Conservation (phyloP, 176 grass and related monocot species). For the Olyra latifolia region DNA sequence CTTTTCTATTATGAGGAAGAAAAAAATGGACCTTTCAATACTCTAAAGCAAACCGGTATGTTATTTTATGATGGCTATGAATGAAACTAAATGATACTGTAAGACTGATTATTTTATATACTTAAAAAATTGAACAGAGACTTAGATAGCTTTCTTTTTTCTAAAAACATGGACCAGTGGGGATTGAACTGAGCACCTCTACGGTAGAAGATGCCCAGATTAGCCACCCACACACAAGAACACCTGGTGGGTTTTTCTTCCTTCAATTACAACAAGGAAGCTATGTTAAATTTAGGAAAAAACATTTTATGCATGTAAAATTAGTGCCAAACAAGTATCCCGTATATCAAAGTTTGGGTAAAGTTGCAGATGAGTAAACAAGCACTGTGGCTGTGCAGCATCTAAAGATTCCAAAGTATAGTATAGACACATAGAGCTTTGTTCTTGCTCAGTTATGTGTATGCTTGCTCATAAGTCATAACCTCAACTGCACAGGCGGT, state of each 20-base stretch:
- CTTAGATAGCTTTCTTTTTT: slow-evolving; percentile 1
- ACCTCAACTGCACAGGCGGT: background rate
- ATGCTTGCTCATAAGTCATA: slow-evolving; percentile 3
- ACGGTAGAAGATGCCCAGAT: slow-evolving; percentile 12
- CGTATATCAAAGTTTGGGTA: background rate
- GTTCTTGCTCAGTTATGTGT: background rate
- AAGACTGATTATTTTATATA: slow-evolving; percentile 10
- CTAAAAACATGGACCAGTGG: background rate
- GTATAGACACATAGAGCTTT: background rate
- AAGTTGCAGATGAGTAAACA: background rate
- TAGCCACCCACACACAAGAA: background rate
- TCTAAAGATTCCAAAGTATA: slow-evolving; percentile 22
- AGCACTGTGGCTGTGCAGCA: background rate
- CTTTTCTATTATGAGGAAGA: background rate
- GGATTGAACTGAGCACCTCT: slow-evolving; percentile 19
- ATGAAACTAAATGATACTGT: background rate
- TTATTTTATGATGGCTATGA: background rate
- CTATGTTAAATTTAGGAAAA: slow-evolving; percentile 6
- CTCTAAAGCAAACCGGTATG: slow-evolving; percentile 15
- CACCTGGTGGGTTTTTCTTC: background rate
- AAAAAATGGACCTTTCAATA: background rate
- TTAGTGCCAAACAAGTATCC: background rate
- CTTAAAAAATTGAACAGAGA: slow-evolving; percentile 4
- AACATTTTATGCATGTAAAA: slow-evolving; percentile 3
- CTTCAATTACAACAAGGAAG: background rate